Evolutionary conservation across 2,329 filamentous ascomycete species (phyloP).

Genomic region (Colletotrichum orchidophilum): DNA sequence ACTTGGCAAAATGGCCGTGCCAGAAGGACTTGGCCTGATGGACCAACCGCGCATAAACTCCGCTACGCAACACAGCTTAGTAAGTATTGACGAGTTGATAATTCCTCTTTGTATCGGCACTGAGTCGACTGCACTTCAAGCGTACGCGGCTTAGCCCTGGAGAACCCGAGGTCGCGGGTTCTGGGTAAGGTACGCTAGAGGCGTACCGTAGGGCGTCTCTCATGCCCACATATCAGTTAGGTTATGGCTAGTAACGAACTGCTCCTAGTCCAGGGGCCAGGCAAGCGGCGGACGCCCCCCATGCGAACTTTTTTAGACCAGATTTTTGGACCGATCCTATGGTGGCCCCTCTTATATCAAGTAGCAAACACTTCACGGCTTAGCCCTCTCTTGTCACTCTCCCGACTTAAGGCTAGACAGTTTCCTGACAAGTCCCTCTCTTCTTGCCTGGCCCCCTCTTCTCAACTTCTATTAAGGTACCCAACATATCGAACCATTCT

Average conservation of each 20-base stretch:
- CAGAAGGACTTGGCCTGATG: neutral
- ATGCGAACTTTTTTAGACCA: neutral
- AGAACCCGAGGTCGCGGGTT: neutral
- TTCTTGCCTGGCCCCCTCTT: neutral
- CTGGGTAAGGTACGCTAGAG: neutral
- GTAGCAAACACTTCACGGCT: neutral
- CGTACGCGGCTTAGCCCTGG: slow-evolving; percentile 1
- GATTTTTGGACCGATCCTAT: neutral
- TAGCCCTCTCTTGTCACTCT: neutral
- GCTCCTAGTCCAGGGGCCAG: slow-evolving; percentile 13
- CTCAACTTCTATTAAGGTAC: neutral
- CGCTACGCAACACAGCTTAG: neutral
- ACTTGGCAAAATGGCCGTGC: neutral
- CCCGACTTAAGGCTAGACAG: neutral
- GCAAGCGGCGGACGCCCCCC: neutral
- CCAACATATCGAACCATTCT: neutral
- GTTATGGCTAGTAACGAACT: slow-evolving; percentile 9
- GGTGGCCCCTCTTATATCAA: slow-evolving; percentile 16
- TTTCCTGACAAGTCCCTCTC: neutral
- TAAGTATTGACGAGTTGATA: slow-evolving; percentile 9
- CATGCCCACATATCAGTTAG: slow-evolving; percentile 4
- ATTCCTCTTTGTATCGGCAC: neutral
- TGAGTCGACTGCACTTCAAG: neutral
- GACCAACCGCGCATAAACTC: neutral
- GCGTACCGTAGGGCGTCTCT: neutral